Conservation (phyloP, 140 eudicot species). For the Stevia rebaudiana region DNA sequence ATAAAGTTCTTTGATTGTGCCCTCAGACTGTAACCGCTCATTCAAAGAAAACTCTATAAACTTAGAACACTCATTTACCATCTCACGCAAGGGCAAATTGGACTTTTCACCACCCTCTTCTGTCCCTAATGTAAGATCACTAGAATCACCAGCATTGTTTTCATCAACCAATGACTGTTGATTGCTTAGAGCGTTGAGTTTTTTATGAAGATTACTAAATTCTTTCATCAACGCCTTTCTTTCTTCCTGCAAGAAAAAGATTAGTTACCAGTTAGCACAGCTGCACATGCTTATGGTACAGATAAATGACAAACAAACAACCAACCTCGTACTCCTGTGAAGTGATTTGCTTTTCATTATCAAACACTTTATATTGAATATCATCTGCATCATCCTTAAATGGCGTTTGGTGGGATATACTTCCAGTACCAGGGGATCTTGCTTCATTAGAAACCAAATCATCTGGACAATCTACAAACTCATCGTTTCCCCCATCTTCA, state of each 20-base stretch:
- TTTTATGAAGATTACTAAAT: constrained; percentile 42
- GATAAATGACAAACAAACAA: background rate
- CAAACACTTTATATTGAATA: constrained; percentile 25
- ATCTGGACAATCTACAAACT: constrained; percentile 96
- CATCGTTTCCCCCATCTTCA: constrained; percentile 83
- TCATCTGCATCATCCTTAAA: constrained; percentile 28
- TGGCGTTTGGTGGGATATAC: constrained; percentile 26
- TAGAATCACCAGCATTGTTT: constrained; percentile 21
- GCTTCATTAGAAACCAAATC: constrained; percentile 45
- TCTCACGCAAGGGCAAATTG: constrained; percentile 40
- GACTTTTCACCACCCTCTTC: constrained; percentile 30
- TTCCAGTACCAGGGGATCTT: constrained; percentile 24
- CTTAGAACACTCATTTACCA: constrained; percentile 56
- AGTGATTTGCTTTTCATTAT: constrained; percentile 45
- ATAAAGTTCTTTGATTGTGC: constrained; percentile 42
- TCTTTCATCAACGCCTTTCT: constrained; percentile 35
- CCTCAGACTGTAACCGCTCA: constrained; percentile 40
- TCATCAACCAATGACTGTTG: constrained; percentile 25
- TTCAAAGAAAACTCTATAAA: constrained; percentile 33
- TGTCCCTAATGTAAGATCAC: constrained; percentile 14
- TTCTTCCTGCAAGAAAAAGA: constrained; percentile 52
- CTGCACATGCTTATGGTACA: constrained; percentile 8
- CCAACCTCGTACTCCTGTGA: constrained; percentile 57
- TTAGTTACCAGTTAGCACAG: constrained; percentile 15
- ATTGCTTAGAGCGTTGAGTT: constrained; percentile 39